These are phyloP conservation scores for Ophiobolus disseminans DNA, from an alignment of 2,329 filamentous ascomycete genomes.

Conservation along the genomic window DNA sequence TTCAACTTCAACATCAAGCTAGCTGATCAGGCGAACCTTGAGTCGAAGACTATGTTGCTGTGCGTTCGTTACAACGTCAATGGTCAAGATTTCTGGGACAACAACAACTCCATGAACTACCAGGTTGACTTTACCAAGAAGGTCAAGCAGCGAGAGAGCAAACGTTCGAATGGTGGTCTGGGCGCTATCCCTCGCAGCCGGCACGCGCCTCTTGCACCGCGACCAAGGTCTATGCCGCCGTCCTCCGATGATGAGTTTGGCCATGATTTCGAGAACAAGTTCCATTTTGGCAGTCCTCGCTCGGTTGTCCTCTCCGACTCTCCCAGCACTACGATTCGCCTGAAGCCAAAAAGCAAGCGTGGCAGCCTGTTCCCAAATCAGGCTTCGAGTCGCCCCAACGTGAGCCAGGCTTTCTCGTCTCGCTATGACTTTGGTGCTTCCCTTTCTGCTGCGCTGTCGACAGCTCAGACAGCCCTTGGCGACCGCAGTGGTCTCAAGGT, in stretches of 20 bases:
- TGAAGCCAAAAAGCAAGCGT: conserved; percentile 72
- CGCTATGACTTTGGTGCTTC: conserved; percentile 98
- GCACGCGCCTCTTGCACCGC: conserved; percentile 55
- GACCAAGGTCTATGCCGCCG: conserved; percentile 57
- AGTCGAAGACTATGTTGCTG: conserved; percentile 90
- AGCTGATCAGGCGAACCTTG: conserved; percentile 87
- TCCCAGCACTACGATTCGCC: conserved; percentile 65
- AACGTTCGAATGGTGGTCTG: conserved; percentile 57
- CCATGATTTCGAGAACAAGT: conserved; percentile 60
- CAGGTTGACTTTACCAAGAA: conserved; percentile 93
- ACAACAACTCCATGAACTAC: conserved; percentile 86
- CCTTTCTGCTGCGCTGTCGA: conserved; percentile 79
- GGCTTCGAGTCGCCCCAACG: conserved; percentile 56
- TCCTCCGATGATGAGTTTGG: conserved; percentile 74
- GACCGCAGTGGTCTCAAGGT: conserved; percentile 60
- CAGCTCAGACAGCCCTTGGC: conserved; percentile 69
- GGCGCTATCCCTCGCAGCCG: conserved; percentile 59
- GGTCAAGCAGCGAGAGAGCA: conserved; percentile 61
- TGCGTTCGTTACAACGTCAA: conserved; percentile 88
- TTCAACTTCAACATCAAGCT: conserved; percentile 96
- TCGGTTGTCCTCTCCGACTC: conserved; percentile 64
- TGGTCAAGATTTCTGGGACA: conserved; percentile 93
- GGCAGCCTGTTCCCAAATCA: conserved; percentile 67
- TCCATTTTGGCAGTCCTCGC: conserved; percentile 52
- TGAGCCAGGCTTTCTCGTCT: conserved; percentile 80